Base-by-base conservation (phyloP, 352 stramenopile genomes). In the Phytophthora fragariaefolia region DNA sequence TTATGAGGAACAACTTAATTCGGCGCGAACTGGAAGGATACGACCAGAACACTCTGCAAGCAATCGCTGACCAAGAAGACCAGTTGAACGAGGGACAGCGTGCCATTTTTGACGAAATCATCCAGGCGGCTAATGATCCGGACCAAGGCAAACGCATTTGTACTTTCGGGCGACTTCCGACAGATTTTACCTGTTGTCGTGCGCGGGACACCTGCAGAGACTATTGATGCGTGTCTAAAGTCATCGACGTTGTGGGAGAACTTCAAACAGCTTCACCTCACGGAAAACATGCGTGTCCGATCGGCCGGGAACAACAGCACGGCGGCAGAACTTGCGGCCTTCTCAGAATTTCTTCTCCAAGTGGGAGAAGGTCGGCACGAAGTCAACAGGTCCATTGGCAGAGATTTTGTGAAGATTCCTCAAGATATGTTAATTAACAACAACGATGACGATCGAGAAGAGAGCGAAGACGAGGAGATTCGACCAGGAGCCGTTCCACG, bases 141-240 rank as follows among this genome's bases (percentile, higher is more conserved):
- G n/a, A n/a, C n/a, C n/a, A n/a, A n/a, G n/a, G n/a, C n/a, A n/a
- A n/a, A n/a, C n/a, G n/a, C 51, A 4, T 24, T 79, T 24, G 27
- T 72, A 1, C 46, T 77, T 2, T 52, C 54, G 8, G 54, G 52
- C 8, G 57, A 80, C 49, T 76, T 73, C 17, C 15, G 65, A 2
- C 67, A 43, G n/a, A 55, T 63, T n/a, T 26, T 77, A 6, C 63
- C 66, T 23, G 55, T 78, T 15, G 48, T 80, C 0, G 43, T 24
- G 32, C 4, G 40, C 1, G 48, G 22, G 1, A 34, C 26, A 1
- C 23, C 22, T 1, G 56, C 43, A 0, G 42, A 72, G 6, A 66
- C 66, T 18, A 43, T 80, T 6, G 13, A 60, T 26, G 51, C 42
- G 2, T 72, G 12, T 15, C 46, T 76, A 0, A 65, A 69, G 28